Conservation (phyloP, 1,284 basidiomycete genomes). For the Erythrobasidium hasegawianum region DNA sequence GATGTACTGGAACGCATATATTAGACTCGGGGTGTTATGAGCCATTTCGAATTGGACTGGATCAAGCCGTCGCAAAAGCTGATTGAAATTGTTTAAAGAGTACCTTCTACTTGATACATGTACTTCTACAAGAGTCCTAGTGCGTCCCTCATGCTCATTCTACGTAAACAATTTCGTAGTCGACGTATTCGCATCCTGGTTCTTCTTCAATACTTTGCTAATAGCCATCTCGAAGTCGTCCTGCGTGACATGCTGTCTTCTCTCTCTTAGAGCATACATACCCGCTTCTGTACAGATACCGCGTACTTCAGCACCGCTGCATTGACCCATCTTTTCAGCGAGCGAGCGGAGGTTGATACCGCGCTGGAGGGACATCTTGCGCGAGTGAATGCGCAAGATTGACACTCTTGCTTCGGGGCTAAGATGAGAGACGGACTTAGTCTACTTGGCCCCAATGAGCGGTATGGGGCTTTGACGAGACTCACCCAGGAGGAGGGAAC, state of each 20-base stretch:
- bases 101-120: too few species aligned
- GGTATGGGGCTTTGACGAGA: too few species aligned
- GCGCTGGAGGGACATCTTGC: constrained; percentile 98
- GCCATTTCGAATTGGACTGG: too few species aligned
- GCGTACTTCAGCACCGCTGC: constrained; percentile 94
- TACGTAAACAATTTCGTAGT: constrained; percentile 51
- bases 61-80: too few species aligned
- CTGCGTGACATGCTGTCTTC: constrained; percentile 93
- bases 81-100: too few species aligned
- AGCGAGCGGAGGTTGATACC: constrained; percentile 92
- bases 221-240: constrained; percentile 99
- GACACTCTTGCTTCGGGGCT: constrained; percentile 88
- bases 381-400: constrained; percentile 92
- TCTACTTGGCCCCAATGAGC: too few species aligned
- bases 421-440: not conserved
- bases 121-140: too few species aligned
- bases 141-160: too few species aligned
- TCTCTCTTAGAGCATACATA: constrained; percentile 94
- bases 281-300: constrained; percentile 98
- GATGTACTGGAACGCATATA: too few species aligned
- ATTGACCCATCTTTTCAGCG: constrained; percentile 95
- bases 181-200: constrained; percentile 48
- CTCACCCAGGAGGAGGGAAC: constrained; percentile 85
- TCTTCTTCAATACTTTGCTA: constrained; percentile 64
- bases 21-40: too few species aligned